Evolutionary conservation across 2,329 filamentous ascomycete genomes (phyloP).

Genomic region (Botrytis aclada): DNA sequence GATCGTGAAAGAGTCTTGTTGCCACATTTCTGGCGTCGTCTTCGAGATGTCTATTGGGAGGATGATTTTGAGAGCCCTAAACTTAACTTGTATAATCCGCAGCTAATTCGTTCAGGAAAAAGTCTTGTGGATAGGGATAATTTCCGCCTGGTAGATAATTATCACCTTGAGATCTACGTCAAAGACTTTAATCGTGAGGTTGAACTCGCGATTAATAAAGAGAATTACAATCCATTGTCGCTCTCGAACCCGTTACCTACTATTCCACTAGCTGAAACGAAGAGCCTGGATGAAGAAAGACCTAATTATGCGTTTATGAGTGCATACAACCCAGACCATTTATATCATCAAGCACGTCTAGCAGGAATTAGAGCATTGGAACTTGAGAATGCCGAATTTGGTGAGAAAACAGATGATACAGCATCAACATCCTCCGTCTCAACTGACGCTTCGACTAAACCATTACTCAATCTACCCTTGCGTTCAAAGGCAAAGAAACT

Average conservation of each 20-base stretch:
- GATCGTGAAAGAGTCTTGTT: slow-evolving; percentile 9
- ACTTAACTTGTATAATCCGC: background rate
- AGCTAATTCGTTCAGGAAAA: background rate
- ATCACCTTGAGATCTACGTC: background rate
- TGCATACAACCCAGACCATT: slow-evolving; percentile 15
- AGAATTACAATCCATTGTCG: background rate
- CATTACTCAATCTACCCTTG: background rate
- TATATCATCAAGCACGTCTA: slow-evolving; percentile 10
- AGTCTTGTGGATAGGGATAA: background rate
- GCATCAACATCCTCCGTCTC: background rate
- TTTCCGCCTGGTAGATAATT: background rate
- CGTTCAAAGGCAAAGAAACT: background rate
- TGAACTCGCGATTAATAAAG: background rate
- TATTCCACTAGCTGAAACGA: background rate
- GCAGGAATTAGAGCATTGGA: background rate
- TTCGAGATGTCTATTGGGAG: slow-evolving; percentile 6
- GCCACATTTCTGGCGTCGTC: slow-evolving; percentile 11
- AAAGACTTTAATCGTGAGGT: slow-evolving; percentile 12
- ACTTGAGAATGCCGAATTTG: background rate
- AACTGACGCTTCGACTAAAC: background rate
- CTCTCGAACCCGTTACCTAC: background rate
- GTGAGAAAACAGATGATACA: background rate
- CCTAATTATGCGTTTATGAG: slow-evolving; percentile 18
- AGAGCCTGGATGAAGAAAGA: background rate
- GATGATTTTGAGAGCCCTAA: background rate